A percentile compares a stretch with the other conserved stretches of the same genome.
Evolutionary conservation across 495 filamentous ascomycete species (phyloP).

Genomic region (Xylaria venustula): DNA sequence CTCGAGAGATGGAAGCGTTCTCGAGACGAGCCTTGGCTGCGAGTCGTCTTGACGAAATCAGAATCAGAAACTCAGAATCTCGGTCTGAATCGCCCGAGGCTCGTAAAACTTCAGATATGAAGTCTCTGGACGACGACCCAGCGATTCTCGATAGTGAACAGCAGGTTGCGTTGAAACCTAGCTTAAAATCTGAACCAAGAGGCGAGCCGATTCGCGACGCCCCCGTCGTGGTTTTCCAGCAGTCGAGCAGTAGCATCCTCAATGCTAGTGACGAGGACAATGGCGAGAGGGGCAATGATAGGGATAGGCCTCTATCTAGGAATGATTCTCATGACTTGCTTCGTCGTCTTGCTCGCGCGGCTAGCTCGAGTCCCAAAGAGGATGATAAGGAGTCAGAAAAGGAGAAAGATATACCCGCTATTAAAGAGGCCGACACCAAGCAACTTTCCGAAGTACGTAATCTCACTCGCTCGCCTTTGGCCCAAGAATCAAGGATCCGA

Average conservation of each 20-base stretch:
- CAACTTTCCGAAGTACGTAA: constrained; percentile 10
- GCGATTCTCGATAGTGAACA: constrained; percentile 11
- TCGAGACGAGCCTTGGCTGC: constrained; percentile 59
- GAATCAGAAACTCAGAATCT: constrained; percentile 50
- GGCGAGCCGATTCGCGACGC: constrained; percentile 38
- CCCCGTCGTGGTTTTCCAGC: constrained; percentile 52
- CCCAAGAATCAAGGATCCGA: constrained; percentile 17
- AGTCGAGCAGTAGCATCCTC: not conserved
- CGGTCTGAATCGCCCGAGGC: constrained; percentile 28
- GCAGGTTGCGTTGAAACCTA: constrained; percentile 26
- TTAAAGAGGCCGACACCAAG: constrained; percentile 15
- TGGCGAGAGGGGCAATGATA: constrained; percentile 1
- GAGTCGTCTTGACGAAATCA: constrained; percentile 56
- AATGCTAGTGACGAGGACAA: not conserved
- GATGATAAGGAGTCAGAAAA: constrained; percentile 6
- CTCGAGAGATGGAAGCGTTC: constrained; percentile 58
- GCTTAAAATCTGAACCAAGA: constrained; percentile 32
- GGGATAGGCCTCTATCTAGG: constrained; percentile 13
- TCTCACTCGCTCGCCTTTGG: constrained; percentile 13
- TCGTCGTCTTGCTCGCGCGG: constrained; percentile 60
- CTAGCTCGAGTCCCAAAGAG: constrained; percentile 51
- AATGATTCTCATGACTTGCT: constrained; percentile 68
- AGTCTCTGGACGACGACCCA: constrained; percentile 9
- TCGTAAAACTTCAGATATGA: constrained; percentile 7
- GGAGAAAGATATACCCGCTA: not conserved